phyloP scores from a whole-genome alignment of 2,329 filamentous ascomycete species.

The Fusarium newnesense region DNA sequence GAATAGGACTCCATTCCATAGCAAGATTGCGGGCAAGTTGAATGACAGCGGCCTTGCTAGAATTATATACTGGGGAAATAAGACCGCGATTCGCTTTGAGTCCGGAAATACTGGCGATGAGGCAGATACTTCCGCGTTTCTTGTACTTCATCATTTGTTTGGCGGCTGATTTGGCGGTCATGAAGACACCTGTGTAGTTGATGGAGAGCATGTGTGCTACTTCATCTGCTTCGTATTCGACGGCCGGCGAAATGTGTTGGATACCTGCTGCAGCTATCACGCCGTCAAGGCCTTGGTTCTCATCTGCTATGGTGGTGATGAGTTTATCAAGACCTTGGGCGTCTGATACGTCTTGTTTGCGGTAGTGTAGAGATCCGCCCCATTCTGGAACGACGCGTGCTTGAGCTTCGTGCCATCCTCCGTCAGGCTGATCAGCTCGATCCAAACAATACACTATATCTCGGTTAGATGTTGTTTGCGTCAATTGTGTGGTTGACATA shows the following conservation, averaged over 20 bases:
- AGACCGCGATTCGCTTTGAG: slow-evolving; percentile 72
- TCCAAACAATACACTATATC: slow-evolving; percentile 3
- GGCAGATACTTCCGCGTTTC: slow-evolving; percentile 68
- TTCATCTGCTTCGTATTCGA: slow-evolving; percentile 82
- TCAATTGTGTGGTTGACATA: slow-evolving; percentile 37
- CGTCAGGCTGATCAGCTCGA: slow-evolving; percentile 47
- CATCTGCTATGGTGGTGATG: slow-evolving; percentile 73
- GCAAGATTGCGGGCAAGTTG: slow-evolving; percentile 78
- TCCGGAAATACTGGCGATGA: slow-evolving; percentile 76
- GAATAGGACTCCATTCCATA: slow-evolving; percentile 66
- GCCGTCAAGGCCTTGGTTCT: slow-evolving; percentile 80
- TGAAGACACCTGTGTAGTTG: slow-evolving; percentile 84
- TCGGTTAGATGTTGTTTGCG: accelerated
- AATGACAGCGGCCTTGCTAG: slow-evolving; percentile 79
- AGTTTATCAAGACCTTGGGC: slow-evolving; percentile 74
- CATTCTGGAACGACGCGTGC: slow-evolving; percentile 63
- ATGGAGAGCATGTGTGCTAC: slow-evolving; percentile 83
- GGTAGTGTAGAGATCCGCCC: slow-evolving; percentile 76
- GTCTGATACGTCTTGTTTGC: slow-evolving; percentile 84
- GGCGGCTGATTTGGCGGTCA: slow-evolving; percentile 88
- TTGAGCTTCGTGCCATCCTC: slow-evolving; percentile 73
- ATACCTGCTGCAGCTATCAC: slow-evolving; percentile 76
- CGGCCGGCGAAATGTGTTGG: slow-evolving; percentile 83
- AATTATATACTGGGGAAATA: slow-evolving; percentile 75
- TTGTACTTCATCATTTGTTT: slow-evolving; percentile 75